Evolutionary conservation across 805 yeast genomes (phyloP).

Genomic region (Sugiyamaella marilandica): DNA sequence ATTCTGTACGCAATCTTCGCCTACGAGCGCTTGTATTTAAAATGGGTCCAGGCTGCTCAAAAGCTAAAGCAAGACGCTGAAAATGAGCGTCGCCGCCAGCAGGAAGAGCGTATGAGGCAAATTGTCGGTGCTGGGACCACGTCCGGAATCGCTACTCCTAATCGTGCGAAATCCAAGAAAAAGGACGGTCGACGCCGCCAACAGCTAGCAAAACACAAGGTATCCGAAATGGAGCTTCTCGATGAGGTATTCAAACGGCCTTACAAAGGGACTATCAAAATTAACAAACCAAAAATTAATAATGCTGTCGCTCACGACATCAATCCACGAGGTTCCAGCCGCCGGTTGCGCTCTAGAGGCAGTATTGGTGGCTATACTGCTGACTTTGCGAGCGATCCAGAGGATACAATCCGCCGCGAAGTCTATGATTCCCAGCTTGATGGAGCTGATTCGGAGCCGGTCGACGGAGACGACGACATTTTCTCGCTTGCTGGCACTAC

Average conservation of each 20-base stretch:
- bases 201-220: slow-evolving; percentile 14
- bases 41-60: slow-evolving; percentile 12
- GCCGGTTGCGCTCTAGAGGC: neutral
- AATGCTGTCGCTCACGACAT: slow-evolving; percentile 1
- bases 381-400: slow-evolving; percentile 6
- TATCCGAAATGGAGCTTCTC: slow-evolving; percentile 27
- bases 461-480: slow-evolving; percentile 2
- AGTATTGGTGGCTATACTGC: neutral
- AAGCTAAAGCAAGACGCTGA: slow-evolving; percentile 8
- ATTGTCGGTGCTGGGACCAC: neutral
- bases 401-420: slow-evolving; percentile 3
- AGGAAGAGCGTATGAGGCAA: slow-evolving; percentile 12
- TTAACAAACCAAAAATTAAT: slow-evolving; percentile 11
- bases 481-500: neutral
- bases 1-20: slow-evolving; percentile 31
- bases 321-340: neutral
- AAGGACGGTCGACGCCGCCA: slow-evolving; percentile 5
- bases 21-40: slow-evolving; percentile 29
- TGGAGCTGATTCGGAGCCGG: slow-evolving; percentile 7
- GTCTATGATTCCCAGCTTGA: neutral
- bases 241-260: slow-evolving; percentile 30
- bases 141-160: slow-evolving; percentile 1
- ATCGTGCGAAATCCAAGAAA: slow-evolving; percentile 1
- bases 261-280: slow-evolving; percentile 24
- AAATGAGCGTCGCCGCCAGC: slow-evolving; percentile 3